Evolutionary conservation across 73 alveolate species (phyloP).

Genomic region (Blepharisma stoltei): DNA sequence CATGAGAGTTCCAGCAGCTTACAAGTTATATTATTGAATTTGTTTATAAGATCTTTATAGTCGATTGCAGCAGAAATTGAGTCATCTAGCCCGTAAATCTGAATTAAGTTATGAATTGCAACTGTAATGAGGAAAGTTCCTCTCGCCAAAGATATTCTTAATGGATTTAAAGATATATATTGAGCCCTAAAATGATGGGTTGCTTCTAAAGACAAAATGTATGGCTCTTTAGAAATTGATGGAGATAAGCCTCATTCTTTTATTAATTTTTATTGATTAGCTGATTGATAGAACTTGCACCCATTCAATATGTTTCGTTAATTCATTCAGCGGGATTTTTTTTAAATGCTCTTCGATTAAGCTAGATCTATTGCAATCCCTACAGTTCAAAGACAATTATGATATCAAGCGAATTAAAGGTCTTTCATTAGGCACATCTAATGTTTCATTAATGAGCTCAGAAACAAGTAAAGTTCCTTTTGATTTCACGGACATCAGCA

Average conservation of each 20-base stretch:
- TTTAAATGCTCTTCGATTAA: constrained; percentile 4
- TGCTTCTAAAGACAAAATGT: background rate
- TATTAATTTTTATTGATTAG: background rate
- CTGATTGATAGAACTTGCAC: constrained; percentile 1
- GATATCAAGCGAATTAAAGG: background rate
- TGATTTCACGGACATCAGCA: background rate
- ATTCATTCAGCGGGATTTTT: background rate
- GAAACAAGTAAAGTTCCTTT: background rate
- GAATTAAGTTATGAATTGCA: background rate
- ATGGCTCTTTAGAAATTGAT: background rate
- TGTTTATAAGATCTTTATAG: background rate
- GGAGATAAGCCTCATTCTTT: constrained; percentile 17
- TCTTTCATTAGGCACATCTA: background rate
- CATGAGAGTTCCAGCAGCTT: background rate
- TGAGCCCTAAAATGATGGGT: constrained; percentile 1
- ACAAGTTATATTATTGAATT: background rate
- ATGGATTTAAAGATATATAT: background rate
- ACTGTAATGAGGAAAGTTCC: background rate
- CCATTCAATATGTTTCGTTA: constrained; percentile 21
- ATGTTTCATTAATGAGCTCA: background rate
- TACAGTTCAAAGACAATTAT: background rate
- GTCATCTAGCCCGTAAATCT: constrained; percentile 9
- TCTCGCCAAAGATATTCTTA: background rate
- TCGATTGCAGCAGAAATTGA: constrained; percentile 16
- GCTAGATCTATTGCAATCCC: background rate